These are phyloP conservation scores for Nicotiana rustica DNA, from an alignment of 305 asterid genomes.

Conservation along the genomic window DNA sequence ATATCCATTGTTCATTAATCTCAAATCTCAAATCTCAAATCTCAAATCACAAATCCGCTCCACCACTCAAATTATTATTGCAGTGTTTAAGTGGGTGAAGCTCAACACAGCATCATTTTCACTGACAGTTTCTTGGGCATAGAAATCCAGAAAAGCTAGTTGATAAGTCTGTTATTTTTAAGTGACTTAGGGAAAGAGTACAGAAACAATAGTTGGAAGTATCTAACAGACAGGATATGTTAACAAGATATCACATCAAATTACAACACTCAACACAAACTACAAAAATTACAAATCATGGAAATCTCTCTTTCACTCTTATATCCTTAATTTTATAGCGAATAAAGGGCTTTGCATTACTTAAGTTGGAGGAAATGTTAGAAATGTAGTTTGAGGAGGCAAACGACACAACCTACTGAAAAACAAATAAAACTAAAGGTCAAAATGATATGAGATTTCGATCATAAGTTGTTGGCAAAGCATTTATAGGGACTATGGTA, in stretches of 20 bases:
- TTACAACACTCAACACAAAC: neutral
- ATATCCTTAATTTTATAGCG: neutral
- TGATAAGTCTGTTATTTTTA: neutral
- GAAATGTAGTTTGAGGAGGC: neutral
- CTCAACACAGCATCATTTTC: constrained; percentile 16
- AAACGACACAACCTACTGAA: neutral
- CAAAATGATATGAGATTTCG: neutral
- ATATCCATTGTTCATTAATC: constrained; percentile 10
- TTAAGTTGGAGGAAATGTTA: neutral
- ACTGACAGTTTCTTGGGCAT: constrained; percentile 23
- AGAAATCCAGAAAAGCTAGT: constrained; percentile 4
- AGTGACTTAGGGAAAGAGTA: neutral
- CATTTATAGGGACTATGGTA: neutral
- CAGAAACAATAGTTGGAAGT: neutral
- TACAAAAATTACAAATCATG: neutral
- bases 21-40: too few relatives aligned
- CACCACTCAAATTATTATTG: neutral
- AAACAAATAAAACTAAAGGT: neutral
- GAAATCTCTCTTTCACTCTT: constrained; percentile 9
- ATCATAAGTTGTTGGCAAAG: neutral
- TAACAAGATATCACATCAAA: neutral
- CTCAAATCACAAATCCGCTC: neutral
- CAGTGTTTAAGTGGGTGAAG: neutral
- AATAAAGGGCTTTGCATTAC: neutral
- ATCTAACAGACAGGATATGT: constrained; percentile 12